These are phyloP conservation scores for Neonectria hederae DNA, from an alignment of 2,329 filamentous ascomycete species.

Conservation along the genomic window DNA sequence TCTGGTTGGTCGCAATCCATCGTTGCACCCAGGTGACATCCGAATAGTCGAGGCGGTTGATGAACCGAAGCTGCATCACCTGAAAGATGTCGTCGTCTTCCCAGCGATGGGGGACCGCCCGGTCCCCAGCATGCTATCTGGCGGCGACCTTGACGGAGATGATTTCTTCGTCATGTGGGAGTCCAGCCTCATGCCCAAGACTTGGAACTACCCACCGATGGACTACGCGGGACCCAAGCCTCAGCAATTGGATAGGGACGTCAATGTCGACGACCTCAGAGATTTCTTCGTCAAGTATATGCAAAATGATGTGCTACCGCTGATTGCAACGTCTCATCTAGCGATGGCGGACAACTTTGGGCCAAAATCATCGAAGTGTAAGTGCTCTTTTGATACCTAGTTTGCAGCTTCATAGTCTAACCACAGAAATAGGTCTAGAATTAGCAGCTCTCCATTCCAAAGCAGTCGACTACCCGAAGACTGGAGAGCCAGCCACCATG, in stretches of 20 bases:
- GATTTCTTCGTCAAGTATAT: constrained; percentile 92
- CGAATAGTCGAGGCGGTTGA: constrained; percentile 88
- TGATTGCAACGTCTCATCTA: constrained; percentile 84
- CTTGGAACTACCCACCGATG: constrained; percentile 82
- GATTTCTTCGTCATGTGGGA: constrained; percentile 98
- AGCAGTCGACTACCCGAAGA: constrained; percentile 95
- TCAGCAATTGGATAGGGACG: constrained; percentile 64
- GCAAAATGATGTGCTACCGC: constrained; percentile 84
- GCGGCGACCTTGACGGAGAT: constrained; percentile 94
- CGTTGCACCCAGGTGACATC: constrained; percentile 91
- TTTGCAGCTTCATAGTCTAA: constrained; percentile 4
- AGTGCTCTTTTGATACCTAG: constrained; percentile 42
- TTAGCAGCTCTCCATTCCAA: constrained; percentile 86
- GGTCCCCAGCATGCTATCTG: constrained; percentile 92
- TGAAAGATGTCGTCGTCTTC: constrained; percentile 88
- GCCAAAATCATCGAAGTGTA: constrained; percentile 74
- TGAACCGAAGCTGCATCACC: constrained; percentile 74
- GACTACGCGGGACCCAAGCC: constrained; percentile 72
- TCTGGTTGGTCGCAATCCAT: constrained; percentile 89
- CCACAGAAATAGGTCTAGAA: constrained; percentile 61
- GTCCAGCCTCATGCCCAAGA: constrained; percentile 70
- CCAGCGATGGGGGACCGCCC: constrained; percentile 85
- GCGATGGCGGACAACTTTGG: constrained; percentile 77
- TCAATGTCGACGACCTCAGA: constrained; percentile 77
- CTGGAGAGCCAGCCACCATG: constrained; percentile 80